A percentile compares a stretch with the other conserved stretches of the same genome.
phyloP scores from a whole-genome alignment of 345 rosid genomes.

The Pistacia atlantica region DNA sequence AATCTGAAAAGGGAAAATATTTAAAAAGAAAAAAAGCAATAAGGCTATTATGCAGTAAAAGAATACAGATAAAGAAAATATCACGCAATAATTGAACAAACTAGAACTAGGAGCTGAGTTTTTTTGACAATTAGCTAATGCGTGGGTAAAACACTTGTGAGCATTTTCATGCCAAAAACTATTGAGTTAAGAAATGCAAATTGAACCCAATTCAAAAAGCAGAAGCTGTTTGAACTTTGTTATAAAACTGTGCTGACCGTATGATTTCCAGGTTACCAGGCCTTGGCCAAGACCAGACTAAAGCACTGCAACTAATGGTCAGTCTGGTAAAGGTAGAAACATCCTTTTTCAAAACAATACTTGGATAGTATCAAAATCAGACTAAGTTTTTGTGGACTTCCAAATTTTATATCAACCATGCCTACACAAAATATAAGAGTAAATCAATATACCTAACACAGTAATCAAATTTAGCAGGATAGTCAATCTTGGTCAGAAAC shows the following conservation, averaged over 20 bases:
- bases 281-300: neutral
- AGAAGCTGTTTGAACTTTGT: neutral
- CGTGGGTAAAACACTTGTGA: neutral
- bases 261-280: neutral
- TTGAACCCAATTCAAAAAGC: neutral
- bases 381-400: neutral
- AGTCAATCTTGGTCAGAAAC: slow-evolving; percentile 74
- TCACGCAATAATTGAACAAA: neutral
- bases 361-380: neutral
- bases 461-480: slow-evolving; percentile 77
- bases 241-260: neutral
- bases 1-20: slow-evolving; percentile 50
- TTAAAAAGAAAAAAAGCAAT: slow-evolving; percentile 18
- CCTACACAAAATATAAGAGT: neutral
- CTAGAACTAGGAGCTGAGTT: neutral
- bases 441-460: slow-evolving; percentile 56
- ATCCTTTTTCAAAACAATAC: neutral
- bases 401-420: neutral
- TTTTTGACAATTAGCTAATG: neutral
- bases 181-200: neutral
- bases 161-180: slow-evolving; percentile 1
- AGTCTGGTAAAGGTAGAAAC: neutral
- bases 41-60: slow-evolving; percentile 11
- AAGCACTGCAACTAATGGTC: neutral
- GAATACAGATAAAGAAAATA: slow-evolving; percentile 2